phyloP scores from a whole-genome alignment of 306 rosid genomes.

The Dryas alaskensis region DNA sequence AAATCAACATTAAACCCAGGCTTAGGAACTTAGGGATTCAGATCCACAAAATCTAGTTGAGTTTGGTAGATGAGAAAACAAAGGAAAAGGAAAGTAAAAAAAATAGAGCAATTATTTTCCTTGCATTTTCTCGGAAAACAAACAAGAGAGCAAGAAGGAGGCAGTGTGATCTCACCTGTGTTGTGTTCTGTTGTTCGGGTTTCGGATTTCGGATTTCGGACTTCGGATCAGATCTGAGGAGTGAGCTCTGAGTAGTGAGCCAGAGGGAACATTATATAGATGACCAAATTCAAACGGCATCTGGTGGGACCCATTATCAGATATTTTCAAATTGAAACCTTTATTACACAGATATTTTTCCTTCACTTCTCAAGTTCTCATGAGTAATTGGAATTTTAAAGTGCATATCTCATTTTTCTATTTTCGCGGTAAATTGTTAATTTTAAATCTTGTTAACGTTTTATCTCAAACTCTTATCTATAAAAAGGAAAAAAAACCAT shows the following conservation, averaged over 20 bases:
- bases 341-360: neutral
- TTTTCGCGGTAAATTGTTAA: too few species aligned
- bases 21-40: neutral
- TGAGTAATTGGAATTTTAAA: too few species aligned
- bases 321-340: neutral
- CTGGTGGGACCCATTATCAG: neutral
- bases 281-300: constrained; percentile 8
- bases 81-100: neutral
- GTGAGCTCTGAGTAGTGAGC: neutral
- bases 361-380: too few species aligned
- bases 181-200: neutral
- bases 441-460: too few species aligned
- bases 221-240: constrained; percentile 17
- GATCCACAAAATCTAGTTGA: neutral
- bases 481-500: too few species aligned
- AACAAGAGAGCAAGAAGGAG: neutral
- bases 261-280: neutral
- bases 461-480: too few species aligned
- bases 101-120: too few species aligned
- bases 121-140: neutral
- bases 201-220: neutral
- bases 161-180: neutral
- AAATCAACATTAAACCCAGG: neutral
- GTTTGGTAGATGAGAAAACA: neutral
- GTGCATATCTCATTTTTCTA: too few species aligned